Percentiles rank a stretch among this genome's conserved stretches.
Conservation (phyloP, 1,284 basidiomycete species). For the Marasmius oreades region DNA sequence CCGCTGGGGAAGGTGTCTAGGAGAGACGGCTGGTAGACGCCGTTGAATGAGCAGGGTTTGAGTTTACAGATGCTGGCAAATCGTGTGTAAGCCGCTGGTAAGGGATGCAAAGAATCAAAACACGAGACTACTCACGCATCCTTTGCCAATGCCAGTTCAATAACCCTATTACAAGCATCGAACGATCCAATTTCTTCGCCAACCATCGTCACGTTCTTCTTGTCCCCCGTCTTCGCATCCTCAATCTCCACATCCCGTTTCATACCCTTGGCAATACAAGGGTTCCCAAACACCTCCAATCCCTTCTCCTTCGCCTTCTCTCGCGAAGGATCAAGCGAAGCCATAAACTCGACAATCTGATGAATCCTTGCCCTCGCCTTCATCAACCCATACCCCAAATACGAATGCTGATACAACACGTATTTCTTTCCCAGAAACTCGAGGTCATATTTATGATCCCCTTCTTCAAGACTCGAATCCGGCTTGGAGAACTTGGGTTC, state of each 20-base stretch:
- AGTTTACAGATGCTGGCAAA: conserved; percentile 81
- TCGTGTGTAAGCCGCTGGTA: too few species aligned
- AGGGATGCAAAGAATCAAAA: conserved; percentile 6
- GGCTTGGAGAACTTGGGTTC: conserved; percentile 69
- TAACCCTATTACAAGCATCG: conserved; percentile 80
- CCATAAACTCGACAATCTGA: conserved; percentile 86
- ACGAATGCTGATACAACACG: conserved; percentile 91
- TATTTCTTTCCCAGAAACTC: conserved; percentile 69
- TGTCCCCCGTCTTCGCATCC: conserved; percentile 44
- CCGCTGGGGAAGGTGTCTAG: conserved; percentile 84
- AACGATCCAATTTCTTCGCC: conserved; percentile 81
- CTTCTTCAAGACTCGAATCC: conserved; percentile 61
- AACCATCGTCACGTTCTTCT: conserved; percentile 74
- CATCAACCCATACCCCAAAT: conserved; percentile 96
- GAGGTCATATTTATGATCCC: conserved; percentile 93
- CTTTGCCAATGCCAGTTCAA: conserved; percentile 95
- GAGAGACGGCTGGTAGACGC: conserved; percentile 96
- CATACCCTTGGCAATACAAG: conserved; percentile 77
- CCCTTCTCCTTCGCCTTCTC: background rate
- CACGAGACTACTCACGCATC: conserved; percentile 76
- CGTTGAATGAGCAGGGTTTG: conserved; percentile 95
- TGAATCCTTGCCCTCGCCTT: conserved; percentile 84
- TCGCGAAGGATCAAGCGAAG: conserved; percentile 36
- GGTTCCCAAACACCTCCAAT: conserved; percentile 45
- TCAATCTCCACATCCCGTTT: conserved; percentile 67